Conservation (phyloP, 2,329 filamentous ascomycete species). For the Ambrosiella beaveri region DNA sequence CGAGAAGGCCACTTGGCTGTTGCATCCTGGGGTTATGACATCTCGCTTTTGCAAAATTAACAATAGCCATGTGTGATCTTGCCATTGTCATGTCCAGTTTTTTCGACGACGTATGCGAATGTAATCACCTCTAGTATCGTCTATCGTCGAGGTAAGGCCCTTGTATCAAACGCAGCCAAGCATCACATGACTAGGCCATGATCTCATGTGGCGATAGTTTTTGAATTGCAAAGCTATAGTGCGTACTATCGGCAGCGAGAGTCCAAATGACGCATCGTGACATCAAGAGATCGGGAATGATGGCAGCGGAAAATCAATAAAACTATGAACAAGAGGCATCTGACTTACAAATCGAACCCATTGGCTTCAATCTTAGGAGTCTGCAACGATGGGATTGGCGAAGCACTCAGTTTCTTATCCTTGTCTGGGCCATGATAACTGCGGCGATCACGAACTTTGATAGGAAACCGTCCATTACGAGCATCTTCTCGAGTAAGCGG, state of each 20-base stretch:
- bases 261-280: not conserved
- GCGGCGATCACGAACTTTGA: conserved; percentile 8
- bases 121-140: not conserved
- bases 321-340: not conserved
- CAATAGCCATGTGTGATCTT: not conserved
- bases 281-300: not conserved
- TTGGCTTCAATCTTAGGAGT: conserved; percentile 3
- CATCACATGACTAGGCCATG: not conserved
- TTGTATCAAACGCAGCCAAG: no score
- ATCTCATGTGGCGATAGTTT: not conserved
- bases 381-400: not conserved
- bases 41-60: not conserved
- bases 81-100: no score
- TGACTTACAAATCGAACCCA: conserved; percentile 10
- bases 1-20: not conserved
- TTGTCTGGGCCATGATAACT: not conserved
- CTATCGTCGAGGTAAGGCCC: not conserved
- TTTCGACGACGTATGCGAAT: not conserved
- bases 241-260: no score
- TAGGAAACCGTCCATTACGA: conserved; percentile 9
- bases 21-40: not conserved
- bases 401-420: conserved; percentile 8
- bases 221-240: no score
- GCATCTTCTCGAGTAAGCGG: conserved; percentile 5
- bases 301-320: not conserved